Percentiles rank a stretch among this genome's conserved stretches.
phyloP scores from a whole-genome alignment of 2,329 filamentous ascomycete species.

The Penicillium sp. region DNA sequence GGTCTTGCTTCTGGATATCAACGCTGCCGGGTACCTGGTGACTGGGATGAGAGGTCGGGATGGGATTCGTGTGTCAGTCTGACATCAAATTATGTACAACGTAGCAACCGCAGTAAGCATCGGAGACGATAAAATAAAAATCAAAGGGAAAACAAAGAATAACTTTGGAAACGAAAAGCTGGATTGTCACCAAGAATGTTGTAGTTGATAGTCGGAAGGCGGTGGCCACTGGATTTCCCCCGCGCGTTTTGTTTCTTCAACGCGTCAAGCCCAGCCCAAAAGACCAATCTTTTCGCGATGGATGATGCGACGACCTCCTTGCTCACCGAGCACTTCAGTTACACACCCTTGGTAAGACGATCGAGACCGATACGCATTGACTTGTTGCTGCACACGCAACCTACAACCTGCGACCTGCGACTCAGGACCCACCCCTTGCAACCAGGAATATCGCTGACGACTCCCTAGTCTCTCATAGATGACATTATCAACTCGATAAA shows the following conservation, averaged over 20 bases:
- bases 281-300: constrained; percentile 26
- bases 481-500: constrained; percentile 97
- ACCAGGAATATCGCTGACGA: constrained; percentile 13
- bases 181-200: constrained; percentile 6
- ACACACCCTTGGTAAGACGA: constrained; percentile 71
- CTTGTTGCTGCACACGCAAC: not conserved
- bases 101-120: not conserved
- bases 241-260: constrained; percentile 15
- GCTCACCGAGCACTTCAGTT: constrained; percentile 90
- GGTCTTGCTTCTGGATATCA: not conserved
- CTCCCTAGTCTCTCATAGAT: constrained; percentile 72
- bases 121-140: not conserved
- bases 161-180: not conserved
- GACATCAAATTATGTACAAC: constrained; percentile 3
- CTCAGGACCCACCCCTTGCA: constrained; percentile 6
- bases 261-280: constrained; percentile 9
- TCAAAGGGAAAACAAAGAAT: not conserved
- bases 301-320: constrained; percentile 49
- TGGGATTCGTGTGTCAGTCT: not conserved
- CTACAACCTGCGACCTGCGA: not conserved
- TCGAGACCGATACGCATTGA: not conserved
- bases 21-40: constrained; percentile 6
- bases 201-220: constrained; percentile 9
- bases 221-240: constrained; percentile 12
- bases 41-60: not conserved